These are phyloP conservation scores for Coelastrella sp. DNA, from an alignment of 139 green algal genomes.

Conservation along the genomic window DNA sequence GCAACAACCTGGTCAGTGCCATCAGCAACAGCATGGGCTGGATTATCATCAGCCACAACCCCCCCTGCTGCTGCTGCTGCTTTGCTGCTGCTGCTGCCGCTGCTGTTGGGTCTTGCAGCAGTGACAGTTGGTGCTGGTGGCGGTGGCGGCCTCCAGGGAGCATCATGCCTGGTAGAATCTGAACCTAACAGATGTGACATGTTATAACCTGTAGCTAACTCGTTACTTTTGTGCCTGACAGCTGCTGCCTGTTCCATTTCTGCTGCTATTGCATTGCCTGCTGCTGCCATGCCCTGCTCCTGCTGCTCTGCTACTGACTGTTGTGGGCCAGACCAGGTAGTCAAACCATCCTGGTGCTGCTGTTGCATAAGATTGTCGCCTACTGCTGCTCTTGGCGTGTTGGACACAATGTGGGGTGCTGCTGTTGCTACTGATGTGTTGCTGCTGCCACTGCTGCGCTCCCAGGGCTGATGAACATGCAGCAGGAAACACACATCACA, in stretches of 20 bases:
- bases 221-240: not conserved
- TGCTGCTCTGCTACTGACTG: not conserved
- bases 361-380: not conserved
- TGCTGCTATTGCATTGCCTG: not conserved
- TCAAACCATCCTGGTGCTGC: constrained; percentile 9
- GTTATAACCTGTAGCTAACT: not conserved
- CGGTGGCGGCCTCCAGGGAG: constrained; percentile 38
- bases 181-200: constrained; percentile 20
- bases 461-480: constrained; percentile 14
- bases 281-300: not conserved
- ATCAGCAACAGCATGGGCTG: not conserved
- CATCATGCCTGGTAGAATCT: not conserved
- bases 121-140: constrained; percentile 18
- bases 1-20: not conserved
- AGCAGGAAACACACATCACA: not conserved
- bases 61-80: not conserved
- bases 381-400: not conserved
- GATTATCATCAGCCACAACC: no score
- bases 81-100: constrained; percentile 22
- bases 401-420: not conserved
- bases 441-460: constrained; percentile 12
- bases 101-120: not conserved
- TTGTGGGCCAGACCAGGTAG: no score
- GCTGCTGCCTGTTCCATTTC: constrained; percentile 16
- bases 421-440: no score